Evolutionary conservation across 495 filamentous ascomycete genomes (phyloP).

Genomic region (Physcia stellaris): DNA sequence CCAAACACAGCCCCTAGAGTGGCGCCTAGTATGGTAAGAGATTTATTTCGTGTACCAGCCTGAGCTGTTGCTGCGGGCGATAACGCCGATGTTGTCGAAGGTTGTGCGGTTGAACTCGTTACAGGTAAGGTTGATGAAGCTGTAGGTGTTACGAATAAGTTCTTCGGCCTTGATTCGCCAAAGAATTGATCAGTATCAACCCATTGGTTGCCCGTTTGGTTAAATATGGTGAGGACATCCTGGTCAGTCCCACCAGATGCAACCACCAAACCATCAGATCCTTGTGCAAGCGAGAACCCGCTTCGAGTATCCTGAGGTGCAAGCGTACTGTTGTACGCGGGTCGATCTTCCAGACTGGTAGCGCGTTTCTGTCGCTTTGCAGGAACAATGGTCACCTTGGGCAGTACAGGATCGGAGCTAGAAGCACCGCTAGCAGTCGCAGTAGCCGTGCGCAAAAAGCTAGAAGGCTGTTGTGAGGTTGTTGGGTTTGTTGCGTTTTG

Average conservation of each 20-base stretch:
- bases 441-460: no score
- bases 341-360: conserved; percentile 49
- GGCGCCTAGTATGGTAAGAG: conserved; percentile 57
- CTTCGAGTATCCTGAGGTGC: conserved; percentile 49
- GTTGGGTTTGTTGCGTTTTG: conserved; percentile 23
- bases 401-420: conserved; percentile 7
- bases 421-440: conserved; percentile 6
- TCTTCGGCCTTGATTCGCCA: conserved; percentile 16
- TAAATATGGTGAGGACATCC: conserved; percentile 62
- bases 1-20: conserved; percentile 69
- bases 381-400: no score
- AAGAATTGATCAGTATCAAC: conserved; percentile 59
- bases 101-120: conserved; percentile 16
- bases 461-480: conserved; percentile 11
- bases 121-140: not conserved
- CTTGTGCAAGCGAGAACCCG: conserved; percentile 50
- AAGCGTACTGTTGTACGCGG: conserved; percentile 59
- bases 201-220: conserved; percentile 69
- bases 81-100: conserved; percentile 18
- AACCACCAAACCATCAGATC: conserved; percentile 46
- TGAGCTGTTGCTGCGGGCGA: conserved; percentile 20
- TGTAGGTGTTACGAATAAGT: not conserved
- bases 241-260: conserved; percentile 51
- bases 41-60: conserved; percentile 22
- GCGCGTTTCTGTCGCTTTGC: conserved; percentile 29